Percentiles rank a stretch among this genome's conserved stretches.
Conservation (phyloP, 495 filamentous ascomycete genomes). For the Talaromyces wortmannii region DNA sequence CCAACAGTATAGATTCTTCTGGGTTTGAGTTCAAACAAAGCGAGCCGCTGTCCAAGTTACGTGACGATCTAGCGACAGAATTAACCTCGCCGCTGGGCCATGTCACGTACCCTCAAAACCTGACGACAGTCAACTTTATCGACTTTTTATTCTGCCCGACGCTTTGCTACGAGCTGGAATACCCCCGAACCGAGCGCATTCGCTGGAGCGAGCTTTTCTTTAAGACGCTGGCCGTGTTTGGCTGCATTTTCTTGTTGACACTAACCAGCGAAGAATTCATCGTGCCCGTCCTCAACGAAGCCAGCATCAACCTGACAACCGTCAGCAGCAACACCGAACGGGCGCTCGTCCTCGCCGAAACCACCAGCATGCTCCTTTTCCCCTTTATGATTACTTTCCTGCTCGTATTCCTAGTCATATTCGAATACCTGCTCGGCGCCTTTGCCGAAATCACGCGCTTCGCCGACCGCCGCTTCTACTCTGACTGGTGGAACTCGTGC, state of each 20-base stretch:
- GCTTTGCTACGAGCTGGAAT: constrained; percentile 95
- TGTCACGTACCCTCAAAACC: constrained; percentile 85
- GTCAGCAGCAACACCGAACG: constrained; percentile 55
- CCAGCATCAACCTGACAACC: constrained; percentile 55
- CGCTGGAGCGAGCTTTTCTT: constrained; percentile 77
- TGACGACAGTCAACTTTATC: constrained; percentile 71
- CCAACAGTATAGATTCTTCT: constrained; percentile 22
- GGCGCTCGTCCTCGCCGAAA: constrained; percentile 77
- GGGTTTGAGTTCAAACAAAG: constrained; percentile 20
- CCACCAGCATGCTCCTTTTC: constrained; percentile 89
- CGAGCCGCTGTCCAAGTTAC: constrained; percentile 55
- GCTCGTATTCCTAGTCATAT: constrained; percentile 92
- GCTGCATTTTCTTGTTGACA: constrained; percentile 91
- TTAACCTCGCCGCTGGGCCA: constrained; percentile 82
- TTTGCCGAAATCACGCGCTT: constrained; percentile 93
- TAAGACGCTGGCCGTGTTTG: constrained; percentile 87
- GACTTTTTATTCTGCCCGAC: constrained; percentile 93
- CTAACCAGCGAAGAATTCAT: constrained; percentile 94
- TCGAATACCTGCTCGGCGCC: constrained; percentile 92
- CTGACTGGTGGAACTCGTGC: constrained; percentile 84
- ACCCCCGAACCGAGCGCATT: constrained; percentile 69
- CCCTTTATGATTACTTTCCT: constrained; percentile 97
- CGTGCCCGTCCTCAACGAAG: constrained; percentile 78
- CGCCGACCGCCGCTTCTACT: constrained; percentile 91
- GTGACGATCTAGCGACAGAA: constrained; percentile 85